Percentiles rank a stretch among this genome's conserved stretches.
Evolutionary conservation across 2,329 filamentous ascomycete genomes (phyloP).

Genomic region (Chaetomium sp.): DNA sequence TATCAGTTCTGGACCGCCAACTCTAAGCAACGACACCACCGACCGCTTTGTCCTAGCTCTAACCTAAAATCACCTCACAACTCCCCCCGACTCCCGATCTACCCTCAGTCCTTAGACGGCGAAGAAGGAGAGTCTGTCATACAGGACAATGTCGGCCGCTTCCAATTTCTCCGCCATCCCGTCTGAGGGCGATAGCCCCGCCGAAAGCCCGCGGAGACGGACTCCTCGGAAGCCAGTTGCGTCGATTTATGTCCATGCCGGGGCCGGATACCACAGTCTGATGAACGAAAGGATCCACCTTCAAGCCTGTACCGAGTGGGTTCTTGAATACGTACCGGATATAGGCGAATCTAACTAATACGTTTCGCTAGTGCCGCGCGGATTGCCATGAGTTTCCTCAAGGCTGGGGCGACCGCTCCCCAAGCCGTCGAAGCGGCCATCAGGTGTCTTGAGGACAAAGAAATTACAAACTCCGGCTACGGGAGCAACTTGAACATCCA

Average conservation of each 20-base stretch:
- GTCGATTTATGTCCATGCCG: constrained; percentile 92
- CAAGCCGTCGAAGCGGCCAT: constrained; percentile 89
- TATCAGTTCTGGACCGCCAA: too few relatives aligned
- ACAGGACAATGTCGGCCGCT: constrained; percentile 7
- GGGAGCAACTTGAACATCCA: constrained; percentile 92
- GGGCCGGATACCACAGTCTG: constrained; percentile 85
- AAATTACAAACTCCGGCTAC: constrained; percentile 94
- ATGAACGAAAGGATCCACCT: constrained; percentile 82
- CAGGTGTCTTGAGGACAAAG: constrained; percentile 80
- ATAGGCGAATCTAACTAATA: constrained; percentile 1
- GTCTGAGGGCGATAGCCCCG: constrained; percentile 15
- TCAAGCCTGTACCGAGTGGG: constrained; percentile 81
- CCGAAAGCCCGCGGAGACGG: constrained; percentile 18
- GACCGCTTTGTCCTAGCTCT: too few relatives aligned
- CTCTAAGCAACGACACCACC: too few relatives aligned
- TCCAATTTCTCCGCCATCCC: constrained; percentile 2
- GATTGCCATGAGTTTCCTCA: constrained; percentile 74
- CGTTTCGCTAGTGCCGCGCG: constrained; percentile 64
- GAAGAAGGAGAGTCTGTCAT: not conserved
- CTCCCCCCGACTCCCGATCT: too few relatives aligned
- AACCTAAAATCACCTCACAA: too few relatives aligned
- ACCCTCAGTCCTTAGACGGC: not conserved
- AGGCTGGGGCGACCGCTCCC: constrained; percentile 68
- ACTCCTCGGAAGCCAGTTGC: constrained; percentile 20
- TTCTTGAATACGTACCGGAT: constrained; percentile 14